Conservation (phyloP, 139 green algal genomes). For the Microglena sp. region DNA sequence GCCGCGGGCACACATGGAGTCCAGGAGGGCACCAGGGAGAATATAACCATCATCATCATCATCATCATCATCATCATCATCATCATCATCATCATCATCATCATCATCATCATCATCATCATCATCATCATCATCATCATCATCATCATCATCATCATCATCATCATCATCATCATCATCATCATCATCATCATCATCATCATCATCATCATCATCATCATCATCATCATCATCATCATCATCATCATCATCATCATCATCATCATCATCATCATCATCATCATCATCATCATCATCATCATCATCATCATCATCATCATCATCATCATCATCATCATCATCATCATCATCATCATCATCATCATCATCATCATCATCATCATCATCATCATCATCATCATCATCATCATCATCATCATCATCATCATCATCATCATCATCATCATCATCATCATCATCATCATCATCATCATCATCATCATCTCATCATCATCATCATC, state of each 20-base stretch:
- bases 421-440: slow-evolving; percentile 4
- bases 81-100: slow-evolving; percentile 4
- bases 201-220: slow-evolving; percentile 4
- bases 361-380: slow-evolving; percentile 4
- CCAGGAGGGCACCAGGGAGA: too few species aligned
- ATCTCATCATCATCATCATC: too few species aligned
- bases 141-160: slow-evolving; percentile 4
- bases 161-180: slow-evolving; percentile 4
- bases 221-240: slow-evolving; percentile 4
- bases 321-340: slow-evolving; percentile 4
- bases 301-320: slow-evolving; percentile 4
- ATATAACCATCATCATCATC: too few species aligned
- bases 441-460: slow-evolving; percentile 4
- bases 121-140: slow-evolving; percentile 4
- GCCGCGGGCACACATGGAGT: too few species aligned
- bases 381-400: slow-evolving; percentile 4
- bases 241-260: slow-evolving; percentile 4
- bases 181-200: slow-evolving; percentile 4
- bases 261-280: slow-evolving; percentile 4
- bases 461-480: slow-evolving; percentile 4
- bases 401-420: slow-evolving; percentile 4
- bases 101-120: slow-evolving; percentile 4
- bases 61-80: slow-evolving; percentile 4
- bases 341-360: slow-evolving; percentile 4
- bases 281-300: slow-evolving; percentile 4